These are phyloP conservation scores for Cercospora sesami DNA, from an alignment of 2,329 filamentous ascomycete genomes.

Conservation along the genomic window DNA sequence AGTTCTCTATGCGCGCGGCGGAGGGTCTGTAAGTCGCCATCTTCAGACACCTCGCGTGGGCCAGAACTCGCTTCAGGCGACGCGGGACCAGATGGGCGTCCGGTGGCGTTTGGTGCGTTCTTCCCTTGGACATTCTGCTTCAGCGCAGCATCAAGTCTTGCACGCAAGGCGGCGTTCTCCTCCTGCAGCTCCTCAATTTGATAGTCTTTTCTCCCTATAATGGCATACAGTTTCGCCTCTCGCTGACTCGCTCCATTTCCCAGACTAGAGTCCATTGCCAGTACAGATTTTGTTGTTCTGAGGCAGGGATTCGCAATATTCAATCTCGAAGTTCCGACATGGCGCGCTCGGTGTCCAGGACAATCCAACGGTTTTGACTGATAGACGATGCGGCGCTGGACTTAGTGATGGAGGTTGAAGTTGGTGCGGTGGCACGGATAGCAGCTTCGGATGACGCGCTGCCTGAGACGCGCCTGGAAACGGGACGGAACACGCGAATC, in stretches of 20 bases:
- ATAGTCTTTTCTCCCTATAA: slow-evolving; percentile 10
- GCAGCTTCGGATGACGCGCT: neutral
- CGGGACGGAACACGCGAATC: neutral
- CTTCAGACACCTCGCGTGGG: neutral
- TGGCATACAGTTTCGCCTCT: slow-evolving; percentile 10
- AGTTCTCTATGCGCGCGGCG: slow-evolving; percentile 38
- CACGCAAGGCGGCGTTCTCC: slow-evolving; percentile 30
- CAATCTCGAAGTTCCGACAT: slow-evolving; percentile 8
- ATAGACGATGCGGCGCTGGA: neutral
- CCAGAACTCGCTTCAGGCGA: neutral
- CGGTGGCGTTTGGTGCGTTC: neutral
- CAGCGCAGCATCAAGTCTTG: slow-evolving; percentile 16
- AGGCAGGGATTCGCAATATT: neutral
- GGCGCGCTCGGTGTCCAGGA: neutral
- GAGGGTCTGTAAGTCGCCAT: slow-evolving; percentile 32
- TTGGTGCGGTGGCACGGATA: neutral
- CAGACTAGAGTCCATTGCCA: neutral
- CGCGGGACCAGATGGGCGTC: neutral
- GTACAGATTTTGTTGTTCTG: neutral
- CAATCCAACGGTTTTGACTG: neutral
- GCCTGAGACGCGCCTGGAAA: neutral
- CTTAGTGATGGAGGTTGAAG: neutral
- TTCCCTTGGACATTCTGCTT: neutral
- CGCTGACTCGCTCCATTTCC: neutral
- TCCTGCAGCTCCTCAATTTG: slow-evolving; percentile 28